Percentiles rank a stretch among this genome's conserved stretches.
Evolutionary conservation across 768 basidiomycete genomes (phyloP).

Genomic region (Basidioascus undulatus): DNA sequence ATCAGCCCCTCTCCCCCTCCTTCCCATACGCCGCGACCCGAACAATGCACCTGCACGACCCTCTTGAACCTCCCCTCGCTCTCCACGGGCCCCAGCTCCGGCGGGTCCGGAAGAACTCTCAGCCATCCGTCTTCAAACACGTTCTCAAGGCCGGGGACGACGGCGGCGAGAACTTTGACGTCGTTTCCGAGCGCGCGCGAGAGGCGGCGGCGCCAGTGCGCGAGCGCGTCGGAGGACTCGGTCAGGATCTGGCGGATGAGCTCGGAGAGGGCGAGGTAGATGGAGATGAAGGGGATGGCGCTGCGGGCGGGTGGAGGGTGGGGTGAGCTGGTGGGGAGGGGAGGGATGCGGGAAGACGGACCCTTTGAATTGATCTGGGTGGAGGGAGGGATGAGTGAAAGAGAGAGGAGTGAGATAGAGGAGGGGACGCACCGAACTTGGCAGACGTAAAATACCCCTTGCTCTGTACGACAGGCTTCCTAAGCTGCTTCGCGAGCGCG

Average conservation of each 20-base stretch:
- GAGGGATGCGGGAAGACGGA: no score
- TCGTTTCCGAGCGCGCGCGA: conserved; percentile 5
- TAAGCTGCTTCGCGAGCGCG: conserved; percentile 5
- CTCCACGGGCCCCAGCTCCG: conserved; percentile 1
- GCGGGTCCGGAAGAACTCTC: conserved; percentile 1
- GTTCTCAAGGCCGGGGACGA: conserved; percentile 7
- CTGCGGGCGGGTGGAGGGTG: no score
- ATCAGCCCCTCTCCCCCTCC: no score
- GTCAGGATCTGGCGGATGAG: conserved; percentile 9
- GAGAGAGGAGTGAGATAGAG: neutral
- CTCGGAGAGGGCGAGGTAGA: conserved; percentile 6
- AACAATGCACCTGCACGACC: no score
- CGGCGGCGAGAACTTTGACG: conserved; percentile 7
- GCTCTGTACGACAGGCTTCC: neutral
- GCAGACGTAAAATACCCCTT: conserved; percentile 4
- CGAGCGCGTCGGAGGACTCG: conserved; percentile 4
- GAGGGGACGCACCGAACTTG: conserved; percentile 5
- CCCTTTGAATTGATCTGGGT: conserved; percentile 8
- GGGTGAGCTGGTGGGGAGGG: no score
- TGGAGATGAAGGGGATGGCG: conserved; percentile 11
- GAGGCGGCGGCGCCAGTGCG: conserved; percentile 6
- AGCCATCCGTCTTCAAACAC: conserved; percentile 7
- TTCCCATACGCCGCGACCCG: no score
- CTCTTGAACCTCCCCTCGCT: conserved; percentile 5
- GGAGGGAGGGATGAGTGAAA: neutral